phyloP scores from a whole-genome alignment of 2,329 filamentous ascomycete species.

The Aspergillus japonicus region DNA sequence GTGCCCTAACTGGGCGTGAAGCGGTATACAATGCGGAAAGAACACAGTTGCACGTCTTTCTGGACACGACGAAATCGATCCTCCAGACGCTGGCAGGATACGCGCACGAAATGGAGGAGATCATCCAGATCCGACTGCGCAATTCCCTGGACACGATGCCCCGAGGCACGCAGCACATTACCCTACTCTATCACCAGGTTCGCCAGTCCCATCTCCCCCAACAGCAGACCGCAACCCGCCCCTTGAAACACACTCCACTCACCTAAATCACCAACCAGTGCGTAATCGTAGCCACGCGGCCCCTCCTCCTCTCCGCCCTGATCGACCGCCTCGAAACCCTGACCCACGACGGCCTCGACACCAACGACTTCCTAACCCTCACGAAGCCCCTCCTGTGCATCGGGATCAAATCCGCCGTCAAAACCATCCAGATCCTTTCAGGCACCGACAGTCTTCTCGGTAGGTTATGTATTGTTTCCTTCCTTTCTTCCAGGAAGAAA shows the following conservation, averaged over 20 bases:
- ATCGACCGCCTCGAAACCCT: conserved; percentile 5
- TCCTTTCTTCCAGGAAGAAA: too few species aligned
- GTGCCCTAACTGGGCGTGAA: too few species aligned
- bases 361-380: background rate
- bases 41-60: too few species aligned
- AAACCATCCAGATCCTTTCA: background rate
- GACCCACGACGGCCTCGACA: background rate
- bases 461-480: background rate
- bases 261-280: background rate
- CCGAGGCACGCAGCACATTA: conserved; percentile 38
- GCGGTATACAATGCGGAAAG: too few species aligned
- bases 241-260: too few species aligned
- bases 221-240: background rate
- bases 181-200: conserved; percentile 42
- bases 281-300: conserved; percentile 5
- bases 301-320: conserved; percentile 4
- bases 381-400: conserved; percentile 2
- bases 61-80: too few species aligned
- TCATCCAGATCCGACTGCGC: conserved; percentile 32
- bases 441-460: conserved; percentile 2
- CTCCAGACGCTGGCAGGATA: conserved; percentile 38
- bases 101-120: conserved; percentile 41
- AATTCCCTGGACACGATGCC: conserved; percentile 37
- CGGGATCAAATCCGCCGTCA: conserved; percentile 3
- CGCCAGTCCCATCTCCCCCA: background rate